These are phyloP conservation scores for Catharanthus roseus DNA, from an alignment of 257 asterid genomes.

Conservation along the genomic window DNA sequence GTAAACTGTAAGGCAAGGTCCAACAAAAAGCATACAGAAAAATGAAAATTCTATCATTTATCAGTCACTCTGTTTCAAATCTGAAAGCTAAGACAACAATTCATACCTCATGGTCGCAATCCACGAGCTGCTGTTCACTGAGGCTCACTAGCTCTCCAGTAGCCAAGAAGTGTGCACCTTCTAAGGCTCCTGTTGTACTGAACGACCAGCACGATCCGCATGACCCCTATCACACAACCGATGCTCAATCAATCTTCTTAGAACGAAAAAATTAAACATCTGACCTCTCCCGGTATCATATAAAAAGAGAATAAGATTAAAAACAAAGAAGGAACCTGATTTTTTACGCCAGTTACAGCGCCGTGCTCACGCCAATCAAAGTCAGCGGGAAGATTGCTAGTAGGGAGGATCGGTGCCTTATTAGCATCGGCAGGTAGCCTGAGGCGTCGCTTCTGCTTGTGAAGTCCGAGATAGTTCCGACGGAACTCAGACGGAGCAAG, in stretches of 20 bases:
- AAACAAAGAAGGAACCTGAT: slow-evolving; percentile 67
- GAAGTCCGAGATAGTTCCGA: slow-evolving; percentile 51
- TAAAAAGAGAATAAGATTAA: neutral
- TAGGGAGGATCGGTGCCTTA: slow-evolving; percentile 71
- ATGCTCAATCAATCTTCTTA: slow-evolving; percentile 2
- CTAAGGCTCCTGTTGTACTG: slow-evolving; percentile 79
- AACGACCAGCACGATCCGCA: slow-evolving; percentile 99
- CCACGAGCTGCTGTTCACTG: slow-evolving; percentile 98
- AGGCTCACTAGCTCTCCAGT: slow-evolving; percentile 85
- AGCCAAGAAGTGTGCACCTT: slow-evolving; percentile 77
- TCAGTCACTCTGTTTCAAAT: neutral
- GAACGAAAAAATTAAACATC: neutral
- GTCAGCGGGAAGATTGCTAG: slow-evolving; percentile 53
- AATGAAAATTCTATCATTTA: neutral
- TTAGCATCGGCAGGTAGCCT: slow-evolving; percentile 55
- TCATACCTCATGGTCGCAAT: slow-evolving; percentile 90
- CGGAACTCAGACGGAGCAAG: slow-evolving; percentile 73
- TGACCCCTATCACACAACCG: slow-evolving; percentile 49
- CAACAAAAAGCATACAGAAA: neutral
- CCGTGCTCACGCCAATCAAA: slow-evolving; percentile 92
- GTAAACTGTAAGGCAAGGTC: neutral
- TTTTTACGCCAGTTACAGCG: slow-evolving; percentile 70
- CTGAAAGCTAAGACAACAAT: slow-evolving; percentile 11
- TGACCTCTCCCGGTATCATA: neutral
- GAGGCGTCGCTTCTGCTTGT: slow-evolving; percentile 25